Conservation (phyloP, 2,329 filamentous ascomycete genomes). For the Ophiostoma sp. region DNA sequence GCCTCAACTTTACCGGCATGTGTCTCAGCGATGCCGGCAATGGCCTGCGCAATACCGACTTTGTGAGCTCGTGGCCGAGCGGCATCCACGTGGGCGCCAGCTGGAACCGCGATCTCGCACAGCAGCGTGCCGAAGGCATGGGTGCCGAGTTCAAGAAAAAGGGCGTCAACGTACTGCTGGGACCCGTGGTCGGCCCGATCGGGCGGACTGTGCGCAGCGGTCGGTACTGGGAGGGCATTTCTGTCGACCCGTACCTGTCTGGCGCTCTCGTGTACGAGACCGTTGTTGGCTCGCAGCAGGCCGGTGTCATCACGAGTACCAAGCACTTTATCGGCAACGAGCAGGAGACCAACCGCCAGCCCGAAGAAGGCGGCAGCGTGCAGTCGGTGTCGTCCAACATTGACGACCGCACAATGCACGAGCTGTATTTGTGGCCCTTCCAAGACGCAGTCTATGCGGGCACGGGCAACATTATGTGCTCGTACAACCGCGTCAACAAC, state of each 20-base stretch:
- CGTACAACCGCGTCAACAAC: conserved; percentile 65
- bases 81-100: conserved; percentile 42
- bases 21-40: conserved; percentile 44
- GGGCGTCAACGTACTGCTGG: conserved; percentile 67
- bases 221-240: conserved; percentile 53
- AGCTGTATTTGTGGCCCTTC: conserved; percentile 50
- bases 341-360: conserved; percentile 49
- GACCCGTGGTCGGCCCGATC: conserved; percentile 66
- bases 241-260: conserved; percentile 58
- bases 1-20: conserved; percentile 42
- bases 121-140: conserved; percentile 65
- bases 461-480: conserved; percentile 52
- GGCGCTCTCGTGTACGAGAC: conserved; percentile 46
- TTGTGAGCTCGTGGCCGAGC: conserved; percentile 41
- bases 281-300: conserved; percentile 63
- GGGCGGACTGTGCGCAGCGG: conserved; percentile 58
- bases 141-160: conserved; percentile 70
- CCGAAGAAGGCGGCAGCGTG: conserved; percentile 37
- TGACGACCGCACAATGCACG: conserved; percentile 42
- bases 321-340: conserved; percentile 61
- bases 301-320: conserved; percentile 59
- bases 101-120: conserved; percentile 70
- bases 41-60: conserved; percentile 41
- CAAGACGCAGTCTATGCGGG: conserved; percentile 57
- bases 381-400: conserved; percentile 40